A percentile compares a stretch with the other conserved stretches of the same genome.
These are phyloP conservation scores for Fusarium buharicum DNA, from an alignment of 2,329 filamentous ascomycete species.

Conservation along the genomic window DNA sequence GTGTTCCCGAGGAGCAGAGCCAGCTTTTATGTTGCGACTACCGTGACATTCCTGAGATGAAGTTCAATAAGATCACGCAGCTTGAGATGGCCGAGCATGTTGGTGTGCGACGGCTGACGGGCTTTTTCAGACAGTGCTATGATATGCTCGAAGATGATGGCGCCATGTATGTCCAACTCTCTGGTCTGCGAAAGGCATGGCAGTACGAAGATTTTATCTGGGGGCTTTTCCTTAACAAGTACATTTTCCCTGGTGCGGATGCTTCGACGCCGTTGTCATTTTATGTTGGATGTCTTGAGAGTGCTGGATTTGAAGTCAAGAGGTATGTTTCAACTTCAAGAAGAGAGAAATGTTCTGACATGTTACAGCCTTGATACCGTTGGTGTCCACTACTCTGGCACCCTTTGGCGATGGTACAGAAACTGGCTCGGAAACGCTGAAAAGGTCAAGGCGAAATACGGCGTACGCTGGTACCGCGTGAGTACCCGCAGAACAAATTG, in stretches of 20 bases:
- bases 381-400: constrained; percentile 93
- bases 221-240: constrained; percentile 99
- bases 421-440: constrained; percentile 95
- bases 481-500: constrained; percentile 47
- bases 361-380: constrained; percentile 76
- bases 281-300: constrained; percentile 83
- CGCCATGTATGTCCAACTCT: constrained; percentile 91
- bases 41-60: constrained; percentile 84
- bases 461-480: constrained; percentile 90
- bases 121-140: constrained; percentile 84
- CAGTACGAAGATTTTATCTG: constrained; percentile 97
- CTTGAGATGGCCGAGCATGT: constrained; percentile 98
- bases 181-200: constrained; percentile 89
- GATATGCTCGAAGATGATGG: constrained; percentile 96
- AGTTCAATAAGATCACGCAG: constrained; percentile 94
- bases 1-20: constrained; percentile 84
- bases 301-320: constrained; percentile 76
- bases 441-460: constrained; percentile 92
- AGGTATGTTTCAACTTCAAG: constrained; percentile 42
- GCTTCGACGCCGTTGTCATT: constrained; percentile 89
- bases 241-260: constrained; percentile 94
- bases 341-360: not conserved
- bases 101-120: constrained; percentile 82
- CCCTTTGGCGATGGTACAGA: constrained; percentile 95
- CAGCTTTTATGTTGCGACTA: constrained; percentile 93